These are phyloP conservation scores for Phyllachora maydis DNA, from an alignment of 2,329 filamentous ascomycete genomes.

Conservation along the genomic window DNA sequence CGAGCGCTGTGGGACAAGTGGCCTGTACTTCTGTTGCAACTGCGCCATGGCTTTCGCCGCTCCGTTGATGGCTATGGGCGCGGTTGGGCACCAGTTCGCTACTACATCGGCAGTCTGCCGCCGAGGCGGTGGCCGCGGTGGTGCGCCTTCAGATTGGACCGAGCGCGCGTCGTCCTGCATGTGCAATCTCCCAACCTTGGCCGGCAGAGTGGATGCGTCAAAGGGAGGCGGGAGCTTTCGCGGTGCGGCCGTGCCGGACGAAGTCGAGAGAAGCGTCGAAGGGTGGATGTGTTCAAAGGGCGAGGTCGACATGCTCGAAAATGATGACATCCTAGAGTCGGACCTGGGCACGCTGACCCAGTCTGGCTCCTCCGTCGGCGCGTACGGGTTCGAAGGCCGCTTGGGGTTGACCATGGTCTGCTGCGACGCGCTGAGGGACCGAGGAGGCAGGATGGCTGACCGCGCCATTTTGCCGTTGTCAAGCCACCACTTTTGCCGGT, in stretches of 20 bases:
- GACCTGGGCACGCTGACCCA: conserved; percentile 52
- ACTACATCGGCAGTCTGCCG: conserved; percentile 12
- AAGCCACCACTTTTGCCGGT: conserved; percentile 51
- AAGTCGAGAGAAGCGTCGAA: conserved; percentile 22
- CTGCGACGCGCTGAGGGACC: conserved; percentile 19
- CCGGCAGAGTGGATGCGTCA: conserved; percentile 22
- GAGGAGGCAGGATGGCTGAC: conserved; percentile 48
- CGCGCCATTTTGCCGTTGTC: conserved; percentile 54
- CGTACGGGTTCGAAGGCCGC: conserved; percentile 67
- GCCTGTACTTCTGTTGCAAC: conserved; percentile 9
- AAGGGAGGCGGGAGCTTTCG: conserved; percentile 30
- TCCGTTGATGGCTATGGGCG: conserved; percentile 1
- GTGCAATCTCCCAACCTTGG: conserved; percentile 21
- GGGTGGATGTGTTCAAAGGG: conserved; percentile 36
- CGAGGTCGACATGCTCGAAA: conserved; percentile 35
- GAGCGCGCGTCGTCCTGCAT: conserved; percentile 17
- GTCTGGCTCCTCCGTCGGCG: conserved; percentile 51
- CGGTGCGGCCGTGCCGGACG: conserved; percentile 20
- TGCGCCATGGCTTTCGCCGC: conserved; percentile 5
- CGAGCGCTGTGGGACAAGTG: conserved; percentile 9
- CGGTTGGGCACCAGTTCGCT: conserved; percentile 1
- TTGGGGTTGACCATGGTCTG: conserved; percentile 49
- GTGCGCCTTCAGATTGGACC: conserved; percentile 5
- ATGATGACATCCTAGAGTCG: conserved; percentile 28
- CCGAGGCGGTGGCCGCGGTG: conserved; percentile 16